Evolutionary conservation across 805 yeast genomes (phyloP).

Genomic region (Nakazawaea wyomingensis): DNA sequence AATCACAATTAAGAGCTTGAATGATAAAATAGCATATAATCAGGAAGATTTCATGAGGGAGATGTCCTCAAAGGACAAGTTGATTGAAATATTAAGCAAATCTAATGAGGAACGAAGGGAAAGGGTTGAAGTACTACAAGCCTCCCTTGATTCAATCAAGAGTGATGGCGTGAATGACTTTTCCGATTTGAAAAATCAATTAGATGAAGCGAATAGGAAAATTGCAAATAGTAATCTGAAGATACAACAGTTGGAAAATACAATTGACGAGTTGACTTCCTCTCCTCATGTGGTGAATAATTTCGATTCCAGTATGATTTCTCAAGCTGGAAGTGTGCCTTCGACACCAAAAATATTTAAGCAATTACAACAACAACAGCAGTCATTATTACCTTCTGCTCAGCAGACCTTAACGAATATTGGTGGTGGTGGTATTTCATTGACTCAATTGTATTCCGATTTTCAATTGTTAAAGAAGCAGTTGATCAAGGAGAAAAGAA

Average conservation of each 20-base stretch:
- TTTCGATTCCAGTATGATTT: conserved; percentile 17
- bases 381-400: conserved; percentile 50
- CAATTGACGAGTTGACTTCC: conserved; percentile 37
- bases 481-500: conserved; percentile 61
- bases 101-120: conserved; percentile 45
- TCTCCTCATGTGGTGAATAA: conserved; percentile 14
- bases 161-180: conserved; percentile 32
- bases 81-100: conserved; percentile 51
- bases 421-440: conserved; percentile 43
- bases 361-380: conserved; percentile 18
- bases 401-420: conserved; percentile 40
- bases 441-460: conserved; percentile 63
- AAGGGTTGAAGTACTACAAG: conserved; percentile 51
- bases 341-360: conserved; percentile 37
- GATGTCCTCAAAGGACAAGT: conserved; percentile 55
- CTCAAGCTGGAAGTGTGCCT: conserved; percentile 31
- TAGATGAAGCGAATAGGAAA: conserved; percentile 30
- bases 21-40: conserved; percentile 34
- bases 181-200: conserved; percentile 29
- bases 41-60: conserved; percentile 53
- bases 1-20: conserved; percentile 40
- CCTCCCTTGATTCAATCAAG: conserved; percentile 35
- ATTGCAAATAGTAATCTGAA: conserved; percentile 31
- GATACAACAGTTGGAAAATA: conserved; percentile 37
- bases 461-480: conserved; percentile 60